Base-by-base conservation (phyloP, 2,329 filamentous ascomycete species). In the Cryphonectria nitschkei region DNA sequence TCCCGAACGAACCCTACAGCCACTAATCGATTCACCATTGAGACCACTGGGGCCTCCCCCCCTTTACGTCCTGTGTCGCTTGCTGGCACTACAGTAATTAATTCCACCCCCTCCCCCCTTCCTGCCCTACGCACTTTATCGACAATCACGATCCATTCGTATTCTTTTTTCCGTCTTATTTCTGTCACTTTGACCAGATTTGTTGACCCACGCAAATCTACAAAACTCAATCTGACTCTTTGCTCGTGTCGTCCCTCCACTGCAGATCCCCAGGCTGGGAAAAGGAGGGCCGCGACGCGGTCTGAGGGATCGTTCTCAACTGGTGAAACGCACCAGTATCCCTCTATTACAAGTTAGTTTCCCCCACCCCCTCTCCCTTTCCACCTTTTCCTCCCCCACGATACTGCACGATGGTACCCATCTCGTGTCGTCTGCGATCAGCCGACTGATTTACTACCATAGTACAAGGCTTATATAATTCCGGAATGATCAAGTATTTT, bases 311-410 rank as follows among this genome's bases (percentile, higher is more conserved):
- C 50, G 1, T 56, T 29, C 26, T 11, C 52, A 16, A 14, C 22
- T 50, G 46, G 46, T 58, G 54, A 58, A 58, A 58, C 54, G 26
- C 54, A 58, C 54, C 54, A 58, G 54, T 32, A 14, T 14, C 46
- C 29, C 16, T 58, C 54, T 16, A 58, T 13, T 6, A n/a, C 50
- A 11, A 26, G 13, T 13, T 54, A 2, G 22, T 19, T 16, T 58
- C 5, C 5, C 2, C 14, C 13, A 3, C 7, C 5, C 26, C 26
- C 26, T 14, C 29, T 32, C 29, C 26, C 5, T 1, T n/a, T n/a
- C 11, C 37, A 7, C 9, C 37, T 9, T 39, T 39, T 39, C 13
- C 37, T 13, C 6, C 46, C 46, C 46, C 46, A n/a, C 46, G 9
- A n/a, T 50, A 8, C 19, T 50, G 22, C 22, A 50, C 46, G 22